phyloP scores from a whole-genome alignment of 169 alveolate genomes.

The Cryptosporidium sp. region DNA sequence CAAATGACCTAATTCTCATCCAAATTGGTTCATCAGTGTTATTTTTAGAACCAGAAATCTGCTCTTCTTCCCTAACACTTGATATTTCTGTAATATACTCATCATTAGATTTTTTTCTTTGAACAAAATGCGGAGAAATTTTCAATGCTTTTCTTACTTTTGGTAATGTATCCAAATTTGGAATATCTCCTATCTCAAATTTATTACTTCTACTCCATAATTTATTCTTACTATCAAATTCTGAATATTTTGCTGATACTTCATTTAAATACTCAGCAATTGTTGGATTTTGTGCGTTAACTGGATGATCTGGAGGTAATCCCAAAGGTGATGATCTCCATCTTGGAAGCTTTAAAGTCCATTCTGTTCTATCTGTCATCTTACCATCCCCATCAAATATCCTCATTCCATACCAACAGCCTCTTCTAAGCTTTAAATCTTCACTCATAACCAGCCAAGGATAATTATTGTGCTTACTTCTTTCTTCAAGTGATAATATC shows the following conservation, averaged over 20 bases:
- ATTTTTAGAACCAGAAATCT: not conserved
- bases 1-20: constrained; percentile 49
- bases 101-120: constrained; percentile 28
- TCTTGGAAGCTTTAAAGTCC: constrained; percentile 72
- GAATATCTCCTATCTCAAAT: not conserved
- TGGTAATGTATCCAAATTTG: not conserved
- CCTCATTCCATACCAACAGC: constrained; percentile 76
- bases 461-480: constrained; percentile 7
- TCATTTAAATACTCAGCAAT: constrained; percentile 59
- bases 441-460: constrained; percentile 59
- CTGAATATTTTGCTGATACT: constrained; percentile 36
- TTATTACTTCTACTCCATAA: constrained; percentile 32
- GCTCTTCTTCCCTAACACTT: constrained; percentile 25
- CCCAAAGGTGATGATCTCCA: constrained; percentile 75
- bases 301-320: constrained; percentile 72
- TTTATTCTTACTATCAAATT: not conserved
- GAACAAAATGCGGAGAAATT: constrained; percentile 52
- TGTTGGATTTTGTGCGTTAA: constrained; percentile 64
- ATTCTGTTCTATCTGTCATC: constrained; percentile 54
- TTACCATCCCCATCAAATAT: constrained; percentile 58
- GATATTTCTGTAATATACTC: constrained; percentile 30
- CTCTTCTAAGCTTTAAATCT: constrained; percentile 44
- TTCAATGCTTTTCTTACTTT: constrained; percentile 30
- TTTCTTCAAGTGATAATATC: constrained; percentile 46
- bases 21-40: constrained; percentile 30